These are phyloP conservation scores for Maudiozyma humilis DNA, from an alignment of 1,139 yeast species.

Conservation along the genomic window DNA sequence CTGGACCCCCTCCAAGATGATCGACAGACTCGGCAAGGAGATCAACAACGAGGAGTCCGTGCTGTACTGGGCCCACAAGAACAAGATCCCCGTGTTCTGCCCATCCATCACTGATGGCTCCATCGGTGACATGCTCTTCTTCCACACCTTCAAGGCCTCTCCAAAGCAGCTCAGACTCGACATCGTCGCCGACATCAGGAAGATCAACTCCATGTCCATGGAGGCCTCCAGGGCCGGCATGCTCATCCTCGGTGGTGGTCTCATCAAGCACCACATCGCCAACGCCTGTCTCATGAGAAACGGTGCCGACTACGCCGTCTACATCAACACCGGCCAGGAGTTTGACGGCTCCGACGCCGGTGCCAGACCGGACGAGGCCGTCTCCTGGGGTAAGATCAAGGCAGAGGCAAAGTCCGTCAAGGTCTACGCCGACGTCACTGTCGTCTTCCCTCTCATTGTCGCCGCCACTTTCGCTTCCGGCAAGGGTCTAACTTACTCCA, in stretches of 20 bases:
- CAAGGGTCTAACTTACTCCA: slow-evolving; percentile 19
- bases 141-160: slow-evolving; percentile 92
- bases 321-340: slow-evolving; percentile 95
- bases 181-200: slow-evolving; percentile 87
- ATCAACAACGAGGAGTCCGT: slow-evolving; percentile 92
- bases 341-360: slow-evolving; percentile 99
- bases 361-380: slow-evolving; percentile 98
- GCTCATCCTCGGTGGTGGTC: slow-evolving; percentile 93
- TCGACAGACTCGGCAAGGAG: slow-evolving; percentile 89
- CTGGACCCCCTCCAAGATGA: slow-evolving; percentile 92
- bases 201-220: slow-evolving; percentile 88
- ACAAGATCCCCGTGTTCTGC: slow-evolving; percentile 90
- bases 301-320: slow-evolving; percentile 97
- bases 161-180: slow-evolving; percentile 85
- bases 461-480: slow-evolving; percentile 91
- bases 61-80: slow-evolving; percentile 95
- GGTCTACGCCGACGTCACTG: slow-evolving; percentile 92
- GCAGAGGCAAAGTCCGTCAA: slow-evolving; percentile 87
- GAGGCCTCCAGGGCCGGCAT: slow-evolving; percentile 93
- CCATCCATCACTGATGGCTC: slow-evolving; percentile 98
- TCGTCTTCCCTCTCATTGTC: slow-evolving; percentile 90
- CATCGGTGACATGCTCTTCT: slow-evolving; percentile 95
- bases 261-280: slow-evolving; percentile 92
- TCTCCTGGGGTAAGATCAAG: slow-evolving; percentile 97
- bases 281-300: slow-evolving; percentile 98